Base-by-base conservation (phyloP, 441 rosid genomes). In the Erodium trifolium region DNA sequence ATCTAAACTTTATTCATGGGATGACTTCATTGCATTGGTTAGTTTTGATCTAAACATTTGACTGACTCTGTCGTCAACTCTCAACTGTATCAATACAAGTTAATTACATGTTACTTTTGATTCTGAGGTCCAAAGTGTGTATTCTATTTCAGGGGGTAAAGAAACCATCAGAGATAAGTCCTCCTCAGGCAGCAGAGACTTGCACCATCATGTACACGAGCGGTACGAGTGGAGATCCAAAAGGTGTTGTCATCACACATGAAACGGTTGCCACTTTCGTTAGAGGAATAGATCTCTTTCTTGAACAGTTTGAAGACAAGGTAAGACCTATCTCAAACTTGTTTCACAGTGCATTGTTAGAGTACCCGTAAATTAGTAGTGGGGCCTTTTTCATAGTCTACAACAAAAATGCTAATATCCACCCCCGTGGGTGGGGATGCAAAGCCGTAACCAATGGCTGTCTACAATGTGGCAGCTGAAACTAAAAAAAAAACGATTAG, bases 171-270 rank as follows among this genome's bases (percentile, higher is more conserved):
- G 95, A 83, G 57, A 71, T 80, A 68, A 63, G 68, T 5, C 88
- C 86, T 2, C 96, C 99, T 57, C 85, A 79, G 78, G 84, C 93
- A 53, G 73, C 73, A 59, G 76, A 74, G 83, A 78, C 86, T 62
- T 89, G 96, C 90, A 88, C 99, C 62, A 89, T 93, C 66, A 93
- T 93, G 96, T 91, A 93, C 67, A 93, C 99, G 39, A 93, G 99
- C 23, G 99, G 99, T 51, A 89, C 97, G 72, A 93, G 93, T 71
- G 99, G 99, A 68, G 88, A 87, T 63, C 99, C 99, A 29, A 93
- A 93, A 82, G 97, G 99, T 1, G 99, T 93, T 63, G 88, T 91
- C 67, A 73, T 91, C 57, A 87, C 88, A 51, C 99, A 93, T 70
- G 96, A 93, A 83, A 85, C 85, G 12, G 73, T 89, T 13, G 78